Evolutionary conservation across 2,329 filamentous ascomycete genomes (phyloP).

Genomic region (Ophiostoma novo-ulmi): DNA sequence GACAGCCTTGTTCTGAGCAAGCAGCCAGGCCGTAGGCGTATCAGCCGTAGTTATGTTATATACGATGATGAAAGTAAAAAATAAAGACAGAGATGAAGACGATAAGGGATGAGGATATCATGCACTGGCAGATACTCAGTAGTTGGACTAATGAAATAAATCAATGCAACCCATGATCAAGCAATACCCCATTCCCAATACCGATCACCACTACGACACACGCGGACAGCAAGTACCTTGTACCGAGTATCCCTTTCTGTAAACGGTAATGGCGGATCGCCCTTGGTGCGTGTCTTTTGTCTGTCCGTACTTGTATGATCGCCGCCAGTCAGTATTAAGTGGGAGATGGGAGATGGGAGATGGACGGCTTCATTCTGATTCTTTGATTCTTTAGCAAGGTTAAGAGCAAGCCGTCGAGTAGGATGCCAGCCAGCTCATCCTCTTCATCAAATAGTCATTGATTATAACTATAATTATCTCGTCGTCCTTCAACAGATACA

Average conservation of each 20-base stretch:
- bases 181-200: not conserved
- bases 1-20: slow-evolving; percentile 1
- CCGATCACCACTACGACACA: not conserved
- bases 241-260: not conserved
- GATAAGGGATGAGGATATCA: not conserved
- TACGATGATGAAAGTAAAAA: not conserved
- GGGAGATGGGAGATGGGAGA: too few species aligned
- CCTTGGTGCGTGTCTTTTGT: not conserved
- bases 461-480: too few species aligned
- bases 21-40: not conserved
- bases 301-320: too few species aligned
- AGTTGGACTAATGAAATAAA: too few species aligned
- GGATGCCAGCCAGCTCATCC: too few species aligned
- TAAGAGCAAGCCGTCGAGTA: too few species aligned
- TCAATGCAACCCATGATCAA: slow-evolving; percentile 6
- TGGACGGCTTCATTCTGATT: too few species aligned
- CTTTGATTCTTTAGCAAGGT: too few species aligned
- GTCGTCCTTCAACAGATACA: not conserved
- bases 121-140: not conserved
- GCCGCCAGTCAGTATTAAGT: too few species aligned
- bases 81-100: too few species aligned
- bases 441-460: too few species aligned
- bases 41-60: too few species aligned
- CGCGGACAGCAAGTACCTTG: not conserved
- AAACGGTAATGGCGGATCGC: not conserved